Evolutionary conservation across 179 eudicot species (phyloP), one percentile per base, ranked within the genome.

Genomic region (Patellifolia procumbens): DNA sequence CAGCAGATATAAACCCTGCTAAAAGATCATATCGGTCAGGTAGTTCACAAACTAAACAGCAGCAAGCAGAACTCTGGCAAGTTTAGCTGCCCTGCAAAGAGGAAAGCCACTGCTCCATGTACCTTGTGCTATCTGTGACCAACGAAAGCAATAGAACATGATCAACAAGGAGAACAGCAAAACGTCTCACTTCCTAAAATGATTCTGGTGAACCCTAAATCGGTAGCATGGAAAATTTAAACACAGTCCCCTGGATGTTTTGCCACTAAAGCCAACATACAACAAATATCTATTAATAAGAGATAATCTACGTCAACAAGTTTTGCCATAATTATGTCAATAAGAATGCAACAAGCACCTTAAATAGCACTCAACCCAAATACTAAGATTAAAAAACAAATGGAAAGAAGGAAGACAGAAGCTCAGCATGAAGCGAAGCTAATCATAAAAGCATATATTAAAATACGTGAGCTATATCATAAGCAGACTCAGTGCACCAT

Each of bases 91-190:
- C 79, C 65, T 76, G 84, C 49, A 88, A 85, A 76, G 87, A 80
- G 65, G 91, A 88, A 72, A 89, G 86, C 93, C 91, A 89, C 70
- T 80, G 91, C 75, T 88, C 91, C 83, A 86, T 75, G 66, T 78
- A 84, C 83, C 81, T 84, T 67, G 83, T 85, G 75, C 80, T 70
- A 76, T 88, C 93, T 89, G 88, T 10, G 22, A 58, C 31, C 43
- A 61, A 19, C 20, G 12, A 55, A 51, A 51, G 32, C 34, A 13
- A 68, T 20, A 64, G 28, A 68, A 26, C 22, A 60, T 2, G 48
- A 58, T 52, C 35, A 69, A 65, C 8, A 45, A 45, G 2, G 58
- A 34, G 7, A 20, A 42, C 32, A 13, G 20, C 3, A 24, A 53
- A 39, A 42, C 28, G 37, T 7, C 20, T 48, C 13, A 68, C 34